Evolutionary conservation across 768 basidiomycete genomes (phyloP).

Genomic region (Sarcodon aspratus): DNA sequence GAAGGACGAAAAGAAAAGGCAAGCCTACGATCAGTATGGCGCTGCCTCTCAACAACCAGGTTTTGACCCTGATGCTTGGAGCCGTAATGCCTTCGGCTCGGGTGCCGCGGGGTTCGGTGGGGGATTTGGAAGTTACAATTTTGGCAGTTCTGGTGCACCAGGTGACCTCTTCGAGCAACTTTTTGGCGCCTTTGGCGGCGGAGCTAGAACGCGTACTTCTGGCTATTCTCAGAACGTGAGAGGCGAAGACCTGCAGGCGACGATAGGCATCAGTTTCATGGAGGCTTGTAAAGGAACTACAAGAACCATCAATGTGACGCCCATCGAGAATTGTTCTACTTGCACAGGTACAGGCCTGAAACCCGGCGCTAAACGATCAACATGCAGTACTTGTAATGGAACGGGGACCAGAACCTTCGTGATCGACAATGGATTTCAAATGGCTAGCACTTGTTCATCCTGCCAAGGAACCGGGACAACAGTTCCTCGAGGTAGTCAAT

Average conservation of each 20-base stretch:
- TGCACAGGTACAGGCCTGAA: conserved; percentile 86
- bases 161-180: conserved; percentile 79
- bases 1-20: conserved; percentile 90
- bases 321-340: conserved; percentile 72
- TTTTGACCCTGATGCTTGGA: conserved; percentile 85
- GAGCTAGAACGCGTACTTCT: conserved; percentile 27
- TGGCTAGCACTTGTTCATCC: conserved; percentile 81
- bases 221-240: conserved; percentile 32
- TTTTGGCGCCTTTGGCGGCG: conserved; percentile 61
- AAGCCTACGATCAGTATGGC: conserved; percentile 87
- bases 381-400: conserved; percentile 76
- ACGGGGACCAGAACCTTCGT: conserved; percentile 83
- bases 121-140: conserved; percentile 14
- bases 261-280: conserved; percentile 70
- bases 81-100: conserved; percentile 32
- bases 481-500: conserved; percentile 70
- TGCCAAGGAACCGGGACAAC: conserved; percentile 77
- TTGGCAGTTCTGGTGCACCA: conserved; percentile 52
- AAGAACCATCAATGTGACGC: conserved; percentile 64
- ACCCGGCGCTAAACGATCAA: conserved; percentile 68
- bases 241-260: conserved; percentile 78
- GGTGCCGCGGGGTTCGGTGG: conserved; percentile 12
- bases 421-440: conserved; percentile 90
- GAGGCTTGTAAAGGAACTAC: conserved; percentile 90
- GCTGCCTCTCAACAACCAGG: conserved; percentile 87